These are phyloP conservation scores for Taiozyma sp. DNA, from an alignment of 1,139 yeast species.

Conservation along the genomic window DNA sequence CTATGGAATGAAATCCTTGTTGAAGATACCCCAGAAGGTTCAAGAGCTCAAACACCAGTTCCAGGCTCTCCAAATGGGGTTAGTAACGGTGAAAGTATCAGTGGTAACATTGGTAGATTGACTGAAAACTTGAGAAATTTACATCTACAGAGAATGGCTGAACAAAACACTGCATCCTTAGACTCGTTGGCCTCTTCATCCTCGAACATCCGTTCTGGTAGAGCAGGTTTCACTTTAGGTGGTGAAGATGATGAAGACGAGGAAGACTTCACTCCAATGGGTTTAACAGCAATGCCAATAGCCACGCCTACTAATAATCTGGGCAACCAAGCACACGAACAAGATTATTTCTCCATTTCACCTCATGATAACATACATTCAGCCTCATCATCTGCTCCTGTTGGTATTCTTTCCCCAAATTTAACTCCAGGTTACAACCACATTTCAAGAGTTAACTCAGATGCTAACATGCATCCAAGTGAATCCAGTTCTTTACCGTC, in stretches of 20 bases:
- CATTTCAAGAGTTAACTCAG: slow-evolving; percentile 54
- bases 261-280: slow-evolving; percentile 13
- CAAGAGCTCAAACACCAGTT: slow-evolving; percentile 25
- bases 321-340: slow-evolving; percentile 7
- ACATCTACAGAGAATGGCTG: slow-evolving; percentile 39
- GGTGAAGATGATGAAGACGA: slow-evolving; percentile 21
- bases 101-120: slow-evolving; percentile 28
- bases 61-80: slow-evolving; percentile 17
- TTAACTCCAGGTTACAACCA: slow-evolving; percentile 49
- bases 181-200: slow-evolving; percentile 11
- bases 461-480: slow-evolving; percentile 3
- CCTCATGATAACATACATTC: slow-evolving; percentile 16
- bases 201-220: not conserved
- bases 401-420: slow-evolving; percentile 30
- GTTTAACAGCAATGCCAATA: slow-evolving; percentile 9
- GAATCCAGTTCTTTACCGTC: not conserved
- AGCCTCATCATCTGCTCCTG: slow-evolving; percentile 4
- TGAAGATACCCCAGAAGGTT: slow-evolving; percentile 26
- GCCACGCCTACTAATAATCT: slow-evolving; percentile 21
- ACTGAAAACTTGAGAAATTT: slow-evolving; percentile 50
- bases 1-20: slow-evolving; percentile 60
- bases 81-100: slow-evolving; percentile 14
- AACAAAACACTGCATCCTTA: slow-evolving; percentile 17
- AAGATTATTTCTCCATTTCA: slow-evolving; percentile 17
- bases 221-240: slow-evolving; percentile 8